Base-by-base conservation (phyloP, 352 stramenopile species). In the Pythium grandisporangium region DNA sequence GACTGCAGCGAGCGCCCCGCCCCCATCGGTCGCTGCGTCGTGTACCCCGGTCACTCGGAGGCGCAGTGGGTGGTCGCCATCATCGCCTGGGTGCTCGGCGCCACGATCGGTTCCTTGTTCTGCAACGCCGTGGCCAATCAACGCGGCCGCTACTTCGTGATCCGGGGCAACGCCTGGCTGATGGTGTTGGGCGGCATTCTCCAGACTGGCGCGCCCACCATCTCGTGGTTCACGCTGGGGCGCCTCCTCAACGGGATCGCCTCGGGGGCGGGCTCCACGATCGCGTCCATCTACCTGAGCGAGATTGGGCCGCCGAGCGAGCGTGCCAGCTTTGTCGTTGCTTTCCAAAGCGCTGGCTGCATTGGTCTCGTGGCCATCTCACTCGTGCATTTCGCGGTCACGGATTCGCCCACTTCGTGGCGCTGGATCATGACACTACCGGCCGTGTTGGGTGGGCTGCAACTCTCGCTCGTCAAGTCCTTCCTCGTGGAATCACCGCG, bases 391-490 rank as follows among this genome's bases (percentile, higher is more conserved):
- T 75, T 69, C 26, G 54, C 61, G 2, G 54, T 72, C 24, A 58
- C 50, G 2, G 53, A 44, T 0, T 58, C 56, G 7, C 24, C 52
- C 6, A 63, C 52, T 1, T 56, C 52, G 7, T 71, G 61, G 57
- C 56, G 61, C 3, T 68, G 58, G 50, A 60, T 75, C 43, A 64
- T 71, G 47, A 55, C 45, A 2, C 56, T 71, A 11, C 64, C 61
- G 4, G 38, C 60, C 6, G 43, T 66, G 10, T 39, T 71, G 7
- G 58, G 61, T 6, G 25, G 33, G 10, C 33, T 65, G n/a, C 61
- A 75, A 42, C 40, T 72, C 4, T n/a, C 53, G 4, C 7, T 57
- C 2, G 23, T 51, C 1, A 51, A 48, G 4, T 12, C 46, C 5
- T 55, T 70, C 11, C 51, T 72, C 30, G 37, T 65, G n/a, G 53